phyloP scores from a whole-genome alignment of 306 rosid species.

The Fagus sylvatica region DNA sequence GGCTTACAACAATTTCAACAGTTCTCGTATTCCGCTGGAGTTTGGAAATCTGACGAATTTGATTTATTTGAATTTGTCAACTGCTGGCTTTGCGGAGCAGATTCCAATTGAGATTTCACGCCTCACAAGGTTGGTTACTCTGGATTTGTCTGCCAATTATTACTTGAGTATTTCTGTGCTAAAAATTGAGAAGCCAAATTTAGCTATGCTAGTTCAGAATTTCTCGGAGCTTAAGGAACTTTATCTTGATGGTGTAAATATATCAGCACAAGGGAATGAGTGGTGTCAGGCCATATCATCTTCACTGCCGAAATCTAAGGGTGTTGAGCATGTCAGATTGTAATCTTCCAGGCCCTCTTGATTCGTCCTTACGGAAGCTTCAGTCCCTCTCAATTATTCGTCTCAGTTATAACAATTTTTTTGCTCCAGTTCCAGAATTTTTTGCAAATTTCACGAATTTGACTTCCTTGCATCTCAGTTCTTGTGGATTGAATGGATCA shows the following conservation, averaged over 20 bases:
- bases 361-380: neutral
- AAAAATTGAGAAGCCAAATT: constrained; percentile 33
- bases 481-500: neutral
- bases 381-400: neutral
- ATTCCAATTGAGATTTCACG: constrained; percentile 39
- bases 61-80: constrained; percentile 27
- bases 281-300: constrained; percentile 1
- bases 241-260: constrained; percentile 2
- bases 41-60: constrained; percentile 32
- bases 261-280: neutral
- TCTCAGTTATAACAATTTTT: neutral
- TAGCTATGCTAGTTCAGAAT: neutral
- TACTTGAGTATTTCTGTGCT: neutral
- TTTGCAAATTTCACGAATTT: neutral
- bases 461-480: neutral
- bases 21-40: constrained; percentile 24
- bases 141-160: constrained; percentile 26
- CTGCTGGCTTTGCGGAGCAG: constrained; percentile 39
- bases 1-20: constrained; percentile 15
- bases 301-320: neutral
- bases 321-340: constrained; percentile 2
- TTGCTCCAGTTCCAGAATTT: neutral
- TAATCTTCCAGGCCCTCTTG: constrained; percentile 5
- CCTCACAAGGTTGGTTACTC: constrained; percentile 41
- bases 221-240: neutral